phyloP scores from a whole-genome alignment of 805 yeast species.

The Myxozyma lipomycoides region DNA sequence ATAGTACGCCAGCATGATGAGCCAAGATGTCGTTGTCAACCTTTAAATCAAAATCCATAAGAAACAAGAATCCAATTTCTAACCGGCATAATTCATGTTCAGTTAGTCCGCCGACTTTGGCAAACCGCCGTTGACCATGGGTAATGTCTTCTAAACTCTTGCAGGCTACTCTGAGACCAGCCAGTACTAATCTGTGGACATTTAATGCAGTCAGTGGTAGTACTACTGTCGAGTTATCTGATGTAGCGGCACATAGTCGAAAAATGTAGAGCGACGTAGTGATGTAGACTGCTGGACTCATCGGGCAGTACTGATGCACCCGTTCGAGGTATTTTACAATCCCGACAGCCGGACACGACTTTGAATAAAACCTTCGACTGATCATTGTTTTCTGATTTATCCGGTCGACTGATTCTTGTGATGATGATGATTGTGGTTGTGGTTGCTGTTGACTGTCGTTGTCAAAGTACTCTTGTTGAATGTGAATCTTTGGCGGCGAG shows the following conservation, averaged over 20 bases:
- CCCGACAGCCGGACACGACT: conserved; percentile 34
- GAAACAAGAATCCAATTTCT: conserved; percentile 50
- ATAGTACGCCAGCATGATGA: conserved; percentile 33
- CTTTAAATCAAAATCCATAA: conserved; percentile 49
- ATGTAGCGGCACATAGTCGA: conserved; percentile 32
- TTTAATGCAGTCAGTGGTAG: conserved; percentile 39
- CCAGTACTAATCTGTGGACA: conserved; percentile 45
- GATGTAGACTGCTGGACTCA: conserved; percentile 40
- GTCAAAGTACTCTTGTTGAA: not conserved
- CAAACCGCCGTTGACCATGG: conserved; percentile 46
- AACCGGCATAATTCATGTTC: conserved; percentile 45
- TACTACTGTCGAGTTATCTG: conserved; percentile 13
- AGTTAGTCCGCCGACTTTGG: conserved; percentile 48
- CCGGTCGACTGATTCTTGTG: conserved; percentile 9
- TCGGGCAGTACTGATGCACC: conserved; percentile 41
- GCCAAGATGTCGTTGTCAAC: conserved; percentile 40
- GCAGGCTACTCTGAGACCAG: conserved; percentile 45
- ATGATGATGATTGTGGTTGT: conserved; percentile 1
- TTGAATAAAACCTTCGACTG: conserved; percentile 36
- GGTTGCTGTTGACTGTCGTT: not conserved
- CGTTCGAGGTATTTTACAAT: conserved; percentile 37
- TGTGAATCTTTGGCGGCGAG: not conserved
- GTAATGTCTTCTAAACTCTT: conserved; percentile 48
- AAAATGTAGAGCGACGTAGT: conserved; percentile 39
- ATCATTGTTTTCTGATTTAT: conserved; percentile 25